phyloP scores from a whole-genome alignment of 2,329 filamentous ascomycete species.

The Coleophoma eucalyptorum region DNA sequence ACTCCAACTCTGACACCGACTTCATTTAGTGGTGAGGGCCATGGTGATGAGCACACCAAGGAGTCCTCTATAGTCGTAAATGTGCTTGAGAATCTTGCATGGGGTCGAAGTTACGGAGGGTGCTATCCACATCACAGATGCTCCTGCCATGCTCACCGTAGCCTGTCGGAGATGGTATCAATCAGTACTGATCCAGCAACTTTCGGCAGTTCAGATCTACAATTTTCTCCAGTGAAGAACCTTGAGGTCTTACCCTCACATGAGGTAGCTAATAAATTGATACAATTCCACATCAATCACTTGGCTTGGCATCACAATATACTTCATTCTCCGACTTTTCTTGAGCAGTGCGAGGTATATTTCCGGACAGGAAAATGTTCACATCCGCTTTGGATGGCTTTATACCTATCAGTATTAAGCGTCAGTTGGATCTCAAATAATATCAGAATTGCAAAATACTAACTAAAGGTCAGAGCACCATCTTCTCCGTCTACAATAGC shows the following conservation, averaged over 20 bases:
- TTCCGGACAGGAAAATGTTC: conserved; percentile 17
- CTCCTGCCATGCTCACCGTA: too few relatives aligned
- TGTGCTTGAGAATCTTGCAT: too few relatives aligned
- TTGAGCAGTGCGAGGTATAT: conserved; percentile 18
- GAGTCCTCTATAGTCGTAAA: too few relatives aligned
- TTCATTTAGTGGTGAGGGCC: too few relatives aligned
- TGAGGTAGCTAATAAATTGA: conserved; percentile 12
- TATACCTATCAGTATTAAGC: conserved; percentile 22
- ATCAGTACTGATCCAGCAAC: conserved; percentile 19
- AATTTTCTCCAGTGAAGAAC: background rate
- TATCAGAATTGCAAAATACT: conserved; percentile 4
- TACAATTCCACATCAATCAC: conserved; percentile 20
- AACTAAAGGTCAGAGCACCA: background rate
- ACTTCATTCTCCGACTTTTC: conserved; percentile 21
- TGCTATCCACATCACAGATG: too few relatives aligned
- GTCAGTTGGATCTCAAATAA: conserved; percentile 24
- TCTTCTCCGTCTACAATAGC: background rate
- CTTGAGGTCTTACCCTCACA: conserved; percentile 4
- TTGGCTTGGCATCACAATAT: conserved; percentile 25
- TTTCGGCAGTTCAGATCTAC: too few relatives aligned
- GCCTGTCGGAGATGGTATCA: conserved; percentile 8
- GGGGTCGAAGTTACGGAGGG: too few relatives aligned
- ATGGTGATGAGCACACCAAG: too few relatives aligned
- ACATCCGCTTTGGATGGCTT: conserved; percentile 23
- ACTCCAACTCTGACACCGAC: too few relatives aligned